phyloP scores from a whole-genome alignment of 208 protist genomes.

The Wallacemonas rigidus region DNA sequence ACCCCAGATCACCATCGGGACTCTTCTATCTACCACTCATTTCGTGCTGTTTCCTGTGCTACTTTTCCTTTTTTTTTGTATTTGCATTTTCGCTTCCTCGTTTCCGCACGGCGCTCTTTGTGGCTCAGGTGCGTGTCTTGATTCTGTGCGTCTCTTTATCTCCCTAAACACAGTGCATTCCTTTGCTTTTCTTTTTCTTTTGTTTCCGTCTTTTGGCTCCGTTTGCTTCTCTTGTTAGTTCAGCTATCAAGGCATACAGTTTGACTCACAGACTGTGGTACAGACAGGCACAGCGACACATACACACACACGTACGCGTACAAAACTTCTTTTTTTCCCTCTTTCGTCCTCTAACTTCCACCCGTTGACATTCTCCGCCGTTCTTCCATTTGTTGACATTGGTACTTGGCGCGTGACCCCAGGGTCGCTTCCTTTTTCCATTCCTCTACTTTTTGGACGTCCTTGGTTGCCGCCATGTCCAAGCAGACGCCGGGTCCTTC shows the following conservation, averaged over 20 bases:
- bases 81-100: constrained; percentile 3
- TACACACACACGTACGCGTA: background rate
- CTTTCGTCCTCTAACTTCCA: background rate
- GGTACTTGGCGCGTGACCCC: background rate
- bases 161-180: background rate
- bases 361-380: too few relatives aligned
- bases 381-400: background rate
- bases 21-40: background rate
- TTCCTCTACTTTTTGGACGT: constrained; percentile 2
- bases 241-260: background rate
- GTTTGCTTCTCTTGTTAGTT: background rate
- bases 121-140: too few relatives aligned
- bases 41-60: background rate
- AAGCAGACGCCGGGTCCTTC: background rate
- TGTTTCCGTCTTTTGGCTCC: constrained; percentile 12
- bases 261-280: background rate
- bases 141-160: too few relatives aligned
- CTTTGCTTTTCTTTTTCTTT: constrained; percentile 15
- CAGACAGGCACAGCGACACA: background rate
- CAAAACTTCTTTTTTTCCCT: constrained; percentile 6
- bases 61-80: background rate
- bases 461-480: background rate
- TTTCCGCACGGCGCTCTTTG: background rate
- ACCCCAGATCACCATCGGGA: too few relatives aligned
- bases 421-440: background rate